phyloP scores from a whole-genome alignment of 805 yeast species.

The Myxozyma udenii region DNA sequence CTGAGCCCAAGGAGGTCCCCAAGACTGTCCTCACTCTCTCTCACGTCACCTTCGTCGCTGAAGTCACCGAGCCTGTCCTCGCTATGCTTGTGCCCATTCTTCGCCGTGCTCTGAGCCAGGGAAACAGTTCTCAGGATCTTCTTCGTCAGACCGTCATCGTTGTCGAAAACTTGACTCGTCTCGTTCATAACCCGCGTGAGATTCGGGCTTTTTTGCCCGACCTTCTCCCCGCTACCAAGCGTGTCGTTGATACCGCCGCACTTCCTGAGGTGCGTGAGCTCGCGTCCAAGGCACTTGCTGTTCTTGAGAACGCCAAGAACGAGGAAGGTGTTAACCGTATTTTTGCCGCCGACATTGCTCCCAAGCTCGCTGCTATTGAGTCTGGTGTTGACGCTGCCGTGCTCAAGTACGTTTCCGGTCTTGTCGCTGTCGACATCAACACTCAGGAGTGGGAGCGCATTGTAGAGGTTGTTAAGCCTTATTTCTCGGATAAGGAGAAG shows the following conservation, averaged over 20 bases:
- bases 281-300: slow-evolving; percentile 80
- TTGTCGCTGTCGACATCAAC: slow-evolving; percentile 38
- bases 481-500: slow-evolving; percentile 49
- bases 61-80: slow-evolving; percentile 94
- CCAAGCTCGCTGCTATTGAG: slow-evolving; percentile 39
- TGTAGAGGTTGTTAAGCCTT: slow-evolving; percentile 43
- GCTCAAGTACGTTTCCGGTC: slow-evolving; percentile 39
- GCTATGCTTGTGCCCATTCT: slow-evolving; percentile 88
- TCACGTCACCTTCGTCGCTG: slow-evolving; percentile 95
- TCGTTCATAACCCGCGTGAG: slow-evolving; percentile 90
- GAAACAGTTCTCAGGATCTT: slow-evolving; percentile 83
- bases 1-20: slow-evolving; percentile 85
- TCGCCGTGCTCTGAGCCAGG: slow-evolving; percentile 77
- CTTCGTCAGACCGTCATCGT: slow-evolving; percentile 95
- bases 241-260: slow-evolving; percentile 84
- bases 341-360: slow-evolving; percentile 31
- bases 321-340: slow-evolving; percentile 76
- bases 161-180: slow-evolving; percentile 89
- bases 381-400: slow-evolving; percentile 46
- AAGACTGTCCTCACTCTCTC: slow-evolving; percentile 84
- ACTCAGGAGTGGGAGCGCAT: slow-evolving; percentile 41
- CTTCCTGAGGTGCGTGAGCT: slow-evolving; percentile 94
- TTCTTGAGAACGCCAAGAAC: slow-evolving; percentile 75
- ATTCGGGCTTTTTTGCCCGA: slow-evolving; percentile 83
- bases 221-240: slow-evolving; percentile 86